Conservation (phyloP, 2,329 filamentous ascomycete species). For the Neofusicoccum sp. region DNA sequence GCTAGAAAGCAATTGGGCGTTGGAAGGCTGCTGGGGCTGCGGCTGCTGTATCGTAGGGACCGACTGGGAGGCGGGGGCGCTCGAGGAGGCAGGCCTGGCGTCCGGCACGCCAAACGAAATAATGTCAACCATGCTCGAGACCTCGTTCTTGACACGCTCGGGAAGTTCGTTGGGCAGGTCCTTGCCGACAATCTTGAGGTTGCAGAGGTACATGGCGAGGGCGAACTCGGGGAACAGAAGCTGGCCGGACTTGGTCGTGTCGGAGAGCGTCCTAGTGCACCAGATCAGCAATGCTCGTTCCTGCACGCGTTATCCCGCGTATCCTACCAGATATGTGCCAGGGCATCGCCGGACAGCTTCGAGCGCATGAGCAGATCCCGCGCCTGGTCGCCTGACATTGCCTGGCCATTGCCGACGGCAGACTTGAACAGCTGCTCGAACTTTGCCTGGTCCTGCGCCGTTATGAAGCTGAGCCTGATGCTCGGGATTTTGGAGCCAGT, state of each 20-base stretch:
- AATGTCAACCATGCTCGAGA: conserved; percentile 99
- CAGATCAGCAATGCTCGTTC: conserved; percentile 26
- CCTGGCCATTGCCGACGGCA: conserved; percentile 80
- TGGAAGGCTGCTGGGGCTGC: conserved; percentile 69
- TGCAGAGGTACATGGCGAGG: conserved; percentile 97
- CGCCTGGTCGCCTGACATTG: conserved; percentile 89
- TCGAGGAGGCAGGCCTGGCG: conserved; percentile 52
- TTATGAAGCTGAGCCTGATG: conserved; percentile 94
- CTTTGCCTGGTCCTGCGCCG: conserved; percentile 89
- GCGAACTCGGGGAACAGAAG: conserved; percentile 98
- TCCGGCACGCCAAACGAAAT: conserved; percentile 93
- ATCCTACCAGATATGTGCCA: conserved; percentile 87
- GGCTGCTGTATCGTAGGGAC: conserved; percentile 56
- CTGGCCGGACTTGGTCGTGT: conserved; percentile 95
- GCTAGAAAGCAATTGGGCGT: conserved; percentile 60
- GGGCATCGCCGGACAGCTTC: conserved; percentile 79
- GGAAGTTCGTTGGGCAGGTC: conserved; percentile 73
- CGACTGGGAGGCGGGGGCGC: conserved; percentile 40
- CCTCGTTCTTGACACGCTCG: conserved; percentile 89
- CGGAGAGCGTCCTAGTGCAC: conserved; percentile 73
- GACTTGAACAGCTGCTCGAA: conserved; percentile 98
- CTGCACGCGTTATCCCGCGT: neutral
- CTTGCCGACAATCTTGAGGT: conserved; percentile 87
- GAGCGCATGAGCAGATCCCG: conserved; percentile 87
- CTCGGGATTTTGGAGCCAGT: conserved; percentile 81